phyloP scores from a whole-genome alignment of 768 basidiomycete genomes.

The Tylopilus sp. region DNA sequence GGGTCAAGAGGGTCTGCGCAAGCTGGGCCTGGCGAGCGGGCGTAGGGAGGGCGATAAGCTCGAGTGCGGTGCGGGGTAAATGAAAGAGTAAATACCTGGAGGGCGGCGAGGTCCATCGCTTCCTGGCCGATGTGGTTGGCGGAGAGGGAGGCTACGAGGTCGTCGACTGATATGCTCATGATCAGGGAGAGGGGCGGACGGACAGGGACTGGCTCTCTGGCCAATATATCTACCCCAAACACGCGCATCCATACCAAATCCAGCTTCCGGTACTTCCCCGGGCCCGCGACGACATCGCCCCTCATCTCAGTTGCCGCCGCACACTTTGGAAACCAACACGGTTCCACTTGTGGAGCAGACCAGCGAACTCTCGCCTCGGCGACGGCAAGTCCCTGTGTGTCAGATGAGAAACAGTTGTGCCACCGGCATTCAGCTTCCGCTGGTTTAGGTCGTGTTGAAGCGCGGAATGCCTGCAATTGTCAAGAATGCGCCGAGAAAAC shows the following conservation, averaged over 20 bases:
- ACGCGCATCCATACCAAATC: slow-evolving; percentile 12
- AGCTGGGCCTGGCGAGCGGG: slow-evolving; percentile 39
- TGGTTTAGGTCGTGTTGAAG: too few relatives aligned
- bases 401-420: too few relatives aligned
- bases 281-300: not conserved
- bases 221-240: slow-evolving; percentile 23
- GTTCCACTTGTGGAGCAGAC: too few relatives aligned
- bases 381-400: too few relatives aligned
- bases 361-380: too few relatives aligned
- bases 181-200: not conserved
- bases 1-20: slow-evolving; percentile 40
- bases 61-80: slow-evolving; percentile 15
- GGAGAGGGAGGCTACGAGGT: slow-evolving; percentile 47
- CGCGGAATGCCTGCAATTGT: too few relatives aligned
- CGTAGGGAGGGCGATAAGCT: slow-evolving; percentile 15
- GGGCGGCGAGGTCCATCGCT: slow-evolving; percentile 46
- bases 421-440: too few relatives aligned
- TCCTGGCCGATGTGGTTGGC: slow-evolving; percentile 51
- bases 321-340: too few relatives aligned
- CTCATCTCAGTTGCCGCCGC: too few relatives aligned
- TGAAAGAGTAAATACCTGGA: slow-evolving; percentile 36
- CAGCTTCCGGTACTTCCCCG: slow-evolving; percentile 8
- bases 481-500: too few relatives aligned
- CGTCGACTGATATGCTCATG: slow-evolving; percentile 49
- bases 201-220: slow-evolving; percentile 9